phyloP scores from a whole-genome alignment of 140 eudicot species.

The Bidens hawaiensis region DNA sequence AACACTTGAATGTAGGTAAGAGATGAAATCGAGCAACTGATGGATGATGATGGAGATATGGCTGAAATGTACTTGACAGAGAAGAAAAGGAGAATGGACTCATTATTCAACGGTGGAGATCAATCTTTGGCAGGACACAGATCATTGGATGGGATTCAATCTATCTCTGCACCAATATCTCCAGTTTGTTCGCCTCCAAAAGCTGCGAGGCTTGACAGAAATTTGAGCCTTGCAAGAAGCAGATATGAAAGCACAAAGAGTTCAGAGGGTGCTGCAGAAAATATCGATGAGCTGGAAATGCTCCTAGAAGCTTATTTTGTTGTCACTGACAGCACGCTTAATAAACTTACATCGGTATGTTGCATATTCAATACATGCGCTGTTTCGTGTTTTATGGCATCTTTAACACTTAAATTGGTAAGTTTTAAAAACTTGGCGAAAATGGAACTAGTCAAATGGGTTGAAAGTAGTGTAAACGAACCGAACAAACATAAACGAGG shows the following conservation, averaged over 20 bases:
- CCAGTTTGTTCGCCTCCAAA: conserved; percentile 86
- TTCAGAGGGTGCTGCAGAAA: conserved; percentile 61
- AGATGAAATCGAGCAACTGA: conserved; percentile 93
- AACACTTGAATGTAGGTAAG: conserved; percentile 52
- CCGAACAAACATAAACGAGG: too few species aligned
- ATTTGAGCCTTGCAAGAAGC: conserved; percentile 77
- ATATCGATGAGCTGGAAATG: conserved; percentile 88
- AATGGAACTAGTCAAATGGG: neutral
- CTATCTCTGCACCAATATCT: conserved; percentile 81
- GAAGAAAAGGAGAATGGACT: conserved; percentile 62
- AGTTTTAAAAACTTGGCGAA: neutral
- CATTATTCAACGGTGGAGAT: conserved; percentile 48
- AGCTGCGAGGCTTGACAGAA: conserved; percentile 56
- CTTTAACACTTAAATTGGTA: neutral
- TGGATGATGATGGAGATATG: conserved; percentile 99
- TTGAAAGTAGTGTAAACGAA: too few species aligned
- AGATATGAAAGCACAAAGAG: conserved; percentile 76
- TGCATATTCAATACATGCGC: neutral
- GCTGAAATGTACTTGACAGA: conserved; percentile 96
- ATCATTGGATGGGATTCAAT: conserved; percentile 50
- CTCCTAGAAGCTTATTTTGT: conserved; percentile 92
- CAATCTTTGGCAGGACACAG: conserved; percentile 56
- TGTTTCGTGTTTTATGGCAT: neutral
- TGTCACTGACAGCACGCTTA: conserved; percentile 81
- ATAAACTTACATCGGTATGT: conserved; percentile 82